Base-by-base conservation (phyloP, 2,329 filamentous ascomycete genomes). In the Ceratocystis eucalypticola region DNA sequence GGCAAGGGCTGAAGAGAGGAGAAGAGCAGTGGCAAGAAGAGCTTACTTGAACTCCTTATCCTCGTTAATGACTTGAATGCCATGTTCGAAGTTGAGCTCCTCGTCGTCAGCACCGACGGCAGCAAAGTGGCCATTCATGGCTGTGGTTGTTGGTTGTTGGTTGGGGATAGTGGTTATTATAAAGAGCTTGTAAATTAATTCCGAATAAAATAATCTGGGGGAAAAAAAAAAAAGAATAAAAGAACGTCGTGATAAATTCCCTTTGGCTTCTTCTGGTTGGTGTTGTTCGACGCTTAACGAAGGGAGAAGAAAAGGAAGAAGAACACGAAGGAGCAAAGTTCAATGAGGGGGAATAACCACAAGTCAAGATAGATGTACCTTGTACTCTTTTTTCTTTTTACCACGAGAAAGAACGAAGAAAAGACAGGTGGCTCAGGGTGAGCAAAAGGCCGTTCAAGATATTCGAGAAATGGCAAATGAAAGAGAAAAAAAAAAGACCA, bases 1-100 rank as follows among this genome's bases (percentile, higher is more conserved):
- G 50, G 48, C 62, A 50, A 65, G n/a, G 30, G 57, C 12, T 7
- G 61, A 17, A 10, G 20, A 48, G 12, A 30, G 65, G 12, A 37
- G 65, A 25, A 30, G 64, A 64, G 45, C 37, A 5, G 25, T 8
- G 50, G 33, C 5, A 12, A 7, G 22, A 12, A 8, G 20, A 55
- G 74, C 88, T 70, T 83, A 96, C 91, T 96, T 97, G 85, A 96
- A 99, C 72, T 90, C 83, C 74, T 95, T 87, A 78, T 92, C 92
- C 69, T 76, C 76, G 75, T 96, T 91, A 74, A 99, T 90, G 72
- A 99, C 91, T 78, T 99, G 94, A 73, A 97, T 89, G 74, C 94
- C 94, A 83, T 96, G 89, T 74, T 91, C 89, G 76, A 93, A 97
- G 70, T 85, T 81, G 74, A 84, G 80, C 71, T 82, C 80, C 69